phyloP scores from a whole-genome alignment of 768 basidiomycete genomes.

The Mycena albidolilacea region DNA sequence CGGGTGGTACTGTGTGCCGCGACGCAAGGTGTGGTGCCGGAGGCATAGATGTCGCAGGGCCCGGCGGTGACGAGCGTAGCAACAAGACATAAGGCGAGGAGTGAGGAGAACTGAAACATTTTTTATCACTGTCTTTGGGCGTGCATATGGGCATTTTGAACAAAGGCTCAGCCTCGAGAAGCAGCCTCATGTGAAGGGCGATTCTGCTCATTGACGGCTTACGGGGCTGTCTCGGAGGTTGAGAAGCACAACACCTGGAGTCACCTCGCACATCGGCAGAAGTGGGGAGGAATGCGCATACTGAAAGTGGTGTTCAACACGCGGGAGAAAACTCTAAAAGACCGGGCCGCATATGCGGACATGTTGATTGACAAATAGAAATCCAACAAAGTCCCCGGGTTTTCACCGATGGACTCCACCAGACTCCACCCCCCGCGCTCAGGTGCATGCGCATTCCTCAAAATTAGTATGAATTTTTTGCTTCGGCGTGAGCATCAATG shows the following conservation, averaged over 20 bases:
- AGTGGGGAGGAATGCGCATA: slow-evolving; percentile 19
- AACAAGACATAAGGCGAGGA: slow-evolving; percentile 25
- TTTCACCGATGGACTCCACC: no score
- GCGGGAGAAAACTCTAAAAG: slow-evolving; percentile 6
- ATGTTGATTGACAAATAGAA: slow-evolving; percentile 1
- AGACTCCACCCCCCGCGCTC: no score
- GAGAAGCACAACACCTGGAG: slow-evolving; percentile 22
- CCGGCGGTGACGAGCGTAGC: slow-evolving; percentile 19
- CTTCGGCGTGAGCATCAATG: no score
- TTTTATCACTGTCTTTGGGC: slow-evolving; percentile 16
- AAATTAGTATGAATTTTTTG: no score
- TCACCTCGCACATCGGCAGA: slow-evolving; percentile 20
- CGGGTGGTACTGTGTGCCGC: slow-evolving; percentile 25
- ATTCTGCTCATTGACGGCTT: slow-evolving; percentile 18
- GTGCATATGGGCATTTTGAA: slow-evolving; percentile 22
- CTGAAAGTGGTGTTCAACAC: slow-evolving; percentile 2
- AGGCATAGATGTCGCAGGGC: slow-evolving; percentile 36
- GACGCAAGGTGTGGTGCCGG: slow-evolving; percentile 34
- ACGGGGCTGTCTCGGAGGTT: slow-evolving; percentile 12
- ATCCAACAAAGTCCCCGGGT: no score
- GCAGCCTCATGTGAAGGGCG: slow-evolving; percentile 23
- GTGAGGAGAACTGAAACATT: slow-evolving; percentile 27
- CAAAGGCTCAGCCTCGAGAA: slow-evolving; percentile 17
- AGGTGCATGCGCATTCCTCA: no score
- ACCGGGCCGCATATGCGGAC: slow-evolving; percentile 5